Evolutionary conservation across 2,329 filamentous ascomycete genomes (phyloP).

Genomic region (Talaromyces piceae): DNA sequence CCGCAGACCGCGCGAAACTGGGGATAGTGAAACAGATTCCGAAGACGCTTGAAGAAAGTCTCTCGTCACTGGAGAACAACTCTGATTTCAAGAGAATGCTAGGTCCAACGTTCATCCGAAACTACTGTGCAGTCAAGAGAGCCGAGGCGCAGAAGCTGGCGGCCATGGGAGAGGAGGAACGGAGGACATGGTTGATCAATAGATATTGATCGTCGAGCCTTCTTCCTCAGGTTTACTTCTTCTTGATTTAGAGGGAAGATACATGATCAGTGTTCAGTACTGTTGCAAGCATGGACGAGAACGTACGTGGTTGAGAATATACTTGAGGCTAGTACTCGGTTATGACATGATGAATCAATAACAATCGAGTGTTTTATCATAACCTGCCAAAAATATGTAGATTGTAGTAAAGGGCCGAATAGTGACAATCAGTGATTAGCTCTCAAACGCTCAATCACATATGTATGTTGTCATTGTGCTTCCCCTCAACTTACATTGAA

Average conservation of each 20-base stretch:
- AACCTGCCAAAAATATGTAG: no score
- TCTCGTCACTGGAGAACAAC: slow-evolving; percentile 25
- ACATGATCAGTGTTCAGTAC: no score
- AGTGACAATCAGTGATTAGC: no score
- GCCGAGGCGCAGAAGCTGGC: slow-evolving; percentile 25
- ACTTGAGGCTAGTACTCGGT: no score
- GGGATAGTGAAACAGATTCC: slow-evolving; percentile 33
- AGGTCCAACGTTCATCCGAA: slow-evolving; percentile 20
- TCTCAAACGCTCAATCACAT: no score
- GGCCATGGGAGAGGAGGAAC: slow-evolving; percentile 24
- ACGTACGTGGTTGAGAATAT: no score
- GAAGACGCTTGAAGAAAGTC: slow-evolving; percentile 27
- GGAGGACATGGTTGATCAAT: slow-evolving; percentile 31
- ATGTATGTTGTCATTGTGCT: no score
- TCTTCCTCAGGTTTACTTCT: not conserved
- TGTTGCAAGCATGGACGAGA: no score
- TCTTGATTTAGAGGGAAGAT: not conserved
- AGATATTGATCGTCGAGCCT: slow-evolving; percentile 25
- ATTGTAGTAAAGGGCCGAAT: no score
- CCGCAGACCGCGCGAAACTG: slow-evolving; percentile 22
- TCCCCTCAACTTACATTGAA: no score
- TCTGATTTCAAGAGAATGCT: slow-evolving; percentile 21
- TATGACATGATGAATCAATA: no score
- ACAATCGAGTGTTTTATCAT: no score
- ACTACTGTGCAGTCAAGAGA: slow-evolving; percentile 26